Conservation (phyloP, 2,329 filamentous ascomycete genomes). For the Graphium sp. region DNA sequence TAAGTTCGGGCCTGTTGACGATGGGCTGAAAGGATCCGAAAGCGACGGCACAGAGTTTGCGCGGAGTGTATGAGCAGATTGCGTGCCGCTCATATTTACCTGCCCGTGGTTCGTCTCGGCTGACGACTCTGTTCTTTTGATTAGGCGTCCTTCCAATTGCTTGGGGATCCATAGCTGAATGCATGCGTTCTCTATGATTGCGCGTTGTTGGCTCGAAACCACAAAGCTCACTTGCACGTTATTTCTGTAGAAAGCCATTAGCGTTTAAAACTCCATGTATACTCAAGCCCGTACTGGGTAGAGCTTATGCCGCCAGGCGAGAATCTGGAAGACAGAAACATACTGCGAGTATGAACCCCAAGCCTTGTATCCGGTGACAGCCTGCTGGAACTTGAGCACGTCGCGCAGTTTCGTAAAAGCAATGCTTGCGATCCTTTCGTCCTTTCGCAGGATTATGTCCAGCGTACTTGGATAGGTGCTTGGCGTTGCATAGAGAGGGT, state of each 20-base stretch:
- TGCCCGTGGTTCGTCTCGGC: not conserved
- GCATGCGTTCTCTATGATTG: slow-evolving; percentile 12
- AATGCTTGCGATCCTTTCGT: slow-evolving; percentile 14
- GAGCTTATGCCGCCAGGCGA: not conserved
- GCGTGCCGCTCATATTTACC: not conserved
- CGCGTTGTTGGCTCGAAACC: slow-evolving; percentile 7
- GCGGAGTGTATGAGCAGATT: not conserved
- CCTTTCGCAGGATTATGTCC: slow-evolving; percentile 13
- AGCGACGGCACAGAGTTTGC: too few species aligned
- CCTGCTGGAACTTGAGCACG: slow-evolving; percentile 15
- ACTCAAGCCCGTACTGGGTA: too few species aligned
- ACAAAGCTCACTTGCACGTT: slow-evolving; percentile 13
- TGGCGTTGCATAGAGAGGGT: slow-evolving; percentile 11
- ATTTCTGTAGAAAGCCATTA: slow-evolving; percentile 3
- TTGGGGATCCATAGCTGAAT: slow-evolving; percentile 16
- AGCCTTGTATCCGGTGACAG: slow-evolving; percentile 14
- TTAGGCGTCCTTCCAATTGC: slow-evolving; percentile 10
- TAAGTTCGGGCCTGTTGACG: slow-evolving; percentile 1
- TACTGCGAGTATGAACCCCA: slow-evolving; percentile 12
- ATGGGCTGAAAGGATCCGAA: too few species aligned
- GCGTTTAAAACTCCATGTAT: not conserved
- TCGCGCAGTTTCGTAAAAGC: slow-evolving; percentile 11
- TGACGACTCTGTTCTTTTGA: slow-evolving; percentile 7
- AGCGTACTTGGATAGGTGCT: slow-evolving; percentile 6
- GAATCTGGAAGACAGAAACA: not conserved